These are phyloP conservation scores for Tephrocybe sp. DNA, from an alignment of 768 basidiomycete genomes.

Conservation along the genomic window DNA sequence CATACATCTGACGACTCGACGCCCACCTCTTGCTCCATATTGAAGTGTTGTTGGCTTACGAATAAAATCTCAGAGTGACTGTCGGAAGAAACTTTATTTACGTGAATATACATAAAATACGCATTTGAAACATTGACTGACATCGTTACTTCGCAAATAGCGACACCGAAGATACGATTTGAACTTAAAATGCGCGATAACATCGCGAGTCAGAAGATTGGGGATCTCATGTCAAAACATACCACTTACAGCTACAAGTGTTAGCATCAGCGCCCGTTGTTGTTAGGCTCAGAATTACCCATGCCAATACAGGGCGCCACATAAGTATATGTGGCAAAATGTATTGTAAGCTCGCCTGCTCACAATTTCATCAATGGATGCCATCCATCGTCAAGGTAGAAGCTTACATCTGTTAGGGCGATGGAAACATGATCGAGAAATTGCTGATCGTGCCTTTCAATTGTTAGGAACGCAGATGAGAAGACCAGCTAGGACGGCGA, in stretches of 20 bases:
- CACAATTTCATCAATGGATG: not conserved
- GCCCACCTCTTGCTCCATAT: too few relatives aligned
- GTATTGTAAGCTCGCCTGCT: not conserved
- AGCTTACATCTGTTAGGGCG: not conserved
- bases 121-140: not conserved
- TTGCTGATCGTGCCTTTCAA: not conserved
- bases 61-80: too few relatives aligned
- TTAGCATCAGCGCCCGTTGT: not conserved
- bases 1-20: too few relatives aligned
- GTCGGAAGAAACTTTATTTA: not conserved
- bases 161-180: slow-evolving; percentile 4
- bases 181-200: slow-evolving; percentile 1
- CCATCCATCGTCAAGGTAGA: not conserved
- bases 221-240: too few relatives aligned
- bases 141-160: not conserved
- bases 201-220: too few relatives aligned
- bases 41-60: too few relatives aligned
- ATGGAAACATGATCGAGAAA: not conserved
- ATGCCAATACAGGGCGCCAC: not conserved
- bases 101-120: not conserved
- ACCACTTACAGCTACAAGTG: too few relatives aligned
- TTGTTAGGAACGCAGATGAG: not conserved
- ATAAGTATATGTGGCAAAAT: not conserved
- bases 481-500: not conserved
- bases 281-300: not conserved